Evolutionary conservation across 2,329 filamentous ascomycete species (phyloP), one percentile per base, ranked within the genome.

Genomic region (Fonsecaea erecta): DNA sequence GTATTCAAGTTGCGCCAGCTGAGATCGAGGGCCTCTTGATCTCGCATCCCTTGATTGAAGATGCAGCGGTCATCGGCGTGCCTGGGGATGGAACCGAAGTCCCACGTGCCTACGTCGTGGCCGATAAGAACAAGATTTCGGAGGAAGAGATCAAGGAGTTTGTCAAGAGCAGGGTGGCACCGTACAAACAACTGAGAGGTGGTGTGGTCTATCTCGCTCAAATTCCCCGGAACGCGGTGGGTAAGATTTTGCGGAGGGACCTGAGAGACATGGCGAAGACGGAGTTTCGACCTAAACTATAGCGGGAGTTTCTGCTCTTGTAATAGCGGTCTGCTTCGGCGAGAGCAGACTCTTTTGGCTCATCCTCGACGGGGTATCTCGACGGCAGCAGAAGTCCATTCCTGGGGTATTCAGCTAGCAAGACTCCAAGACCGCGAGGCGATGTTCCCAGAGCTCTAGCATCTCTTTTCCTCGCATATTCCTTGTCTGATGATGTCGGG

Each of bases 71-170:
- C 8, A 48, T 48, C 4, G 43, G 43, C 21, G 43, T 48, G 43
- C 43, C 43, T 2, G 43, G 43, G 1, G 43, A 48, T 24, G 43
- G 43, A 18, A 48, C 43, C 9, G 43, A 48, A 24, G 43, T 48
- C 18, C 43, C 43, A 24, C 43, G 43, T 24, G 43, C 43, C 18
- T 48, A 48, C 18, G 43, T 48, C 9, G 43, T 48, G 18, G 43
- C 43, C 18, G 43, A 48, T 24, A 48, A 48, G 43, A 48, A 48
- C 43, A 48, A 48, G 43, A 48, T 48, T 3, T 48, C 43, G 3
- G 43, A 48, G 43, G 43, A 7, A 48, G 43, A 48, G 43, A 48
- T 48, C 43, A 48, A 48, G 43, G 43, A 48, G 43, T 48, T 48
- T 48, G 43, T 48, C 18, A 48, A 48, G 43, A 48, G 43, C 21